phyloP scores from a whole-genome alignment of 1,139 yeast species.

The Yamadazyma oceani region DNA sequence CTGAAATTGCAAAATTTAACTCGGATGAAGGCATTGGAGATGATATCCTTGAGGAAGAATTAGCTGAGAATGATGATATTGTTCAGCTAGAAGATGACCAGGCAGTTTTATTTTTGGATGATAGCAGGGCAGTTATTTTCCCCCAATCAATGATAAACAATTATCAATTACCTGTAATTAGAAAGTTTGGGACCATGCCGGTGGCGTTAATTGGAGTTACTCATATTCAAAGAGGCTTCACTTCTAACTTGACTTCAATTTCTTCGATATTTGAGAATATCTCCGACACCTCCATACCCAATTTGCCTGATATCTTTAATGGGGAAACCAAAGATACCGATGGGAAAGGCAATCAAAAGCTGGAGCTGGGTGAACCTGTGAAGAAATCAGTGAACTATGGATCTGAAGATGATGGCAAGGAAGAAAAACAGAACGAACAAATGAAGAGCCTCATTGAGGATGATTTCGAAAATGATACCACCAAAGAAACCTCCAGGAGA shows the following conservation, averaged over 20 bases:
- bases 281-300: conserved; percentile 29
- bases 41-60: conserved; percentile 7
- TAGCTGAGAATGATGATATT: conserved; percentile 29
- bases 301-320: conserved; percentile 29
- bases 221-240: conserved; percentile 40
- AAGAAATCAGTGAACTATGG: conserved; percentile 15
- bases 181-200: conserved; percentile 36
- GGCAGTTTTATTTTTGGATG: conserved; percentile 34
- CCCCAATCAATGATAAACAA: conserved; percentile 34
- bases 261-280: conserved; percentile 28
- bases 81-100: conserved; percentile 30
- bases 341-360: too few species aligned
- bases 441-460: conserved; percentile 50
- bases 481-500: conserved; percentile 39
- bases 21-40: conserved; percentile 10
- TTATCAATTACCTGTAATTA: conserved; percentile 39
- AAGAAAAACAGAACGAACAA: conserved; percentile 19
- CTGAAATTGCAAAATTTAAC: conserved; percentile 16
- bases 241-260: conserved; percentile 26
- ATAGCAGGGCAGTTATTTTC: conserved; percentile 36
- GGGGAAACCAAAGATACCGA: too few species aligned
- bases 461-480: conserved; percentile 48
- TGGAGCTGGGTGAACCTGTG: too few species aligned
- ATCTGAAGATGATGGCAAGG: conserved; percentile 12
- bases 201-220: conserved; percentile 36